These are phyloP conservation scores for Nepenthes alata DNA, from an alignment of 179 eudicot species.

Conservation along the genomic window DNA sequence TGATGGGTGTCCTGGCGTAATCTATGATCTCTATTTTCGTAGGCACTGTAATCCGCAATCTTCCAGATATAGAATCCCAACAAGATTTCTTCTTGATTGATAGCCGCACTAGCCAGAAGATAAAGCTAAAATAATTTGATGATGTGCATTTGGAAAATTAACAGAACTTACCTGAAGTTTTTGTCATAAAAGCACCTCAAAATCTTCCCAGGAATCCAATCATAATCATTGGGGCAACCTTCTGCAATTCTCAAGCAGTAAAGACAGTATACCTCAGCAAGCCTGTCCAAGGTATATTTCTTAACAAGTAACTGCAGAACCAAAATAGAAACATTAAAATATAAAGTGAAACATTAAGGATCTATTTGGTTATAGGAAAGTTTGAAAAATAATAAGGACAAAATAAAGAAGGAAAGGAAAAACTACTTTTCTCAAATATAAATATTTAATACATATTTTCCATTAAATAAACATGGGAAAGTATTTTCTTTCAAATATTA, in stretches of 20 bases:
- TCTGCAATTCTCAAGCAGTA: conserved; percentile 38
- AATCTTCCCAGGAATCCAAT: conserved; percentile 91
- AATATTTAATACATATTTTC: no score
- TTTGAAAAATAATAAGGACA: no score
- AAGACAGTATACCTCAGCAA: conserved; percentile 63
- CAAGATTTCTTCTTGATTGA: background rate
- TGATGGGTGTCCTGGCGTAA: no score
- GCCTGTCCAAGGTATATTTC: conserved; percentile 85
- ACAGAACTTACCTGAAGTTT: conserved; percentile 61
- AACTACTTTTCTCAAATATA: no score
- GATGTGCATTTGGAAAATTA: background rate
- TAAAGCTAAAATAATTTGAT: background rate
- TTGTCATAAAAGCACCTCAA: conserved; percentile 92
- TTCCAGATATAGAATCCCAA: background rate
- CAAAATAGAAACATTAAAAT: conserved; percentile 9
- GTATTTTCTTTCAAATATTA: no score
- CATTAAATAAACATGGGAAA: no score
- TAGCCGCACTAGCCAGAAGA: background rate
- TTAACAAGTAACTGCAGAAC: conserved; percentile 74
- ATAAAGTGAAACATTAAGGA: conserved; percentile 4
- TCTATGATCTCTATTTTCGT: no score
- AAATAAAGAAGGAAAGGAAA: no score
- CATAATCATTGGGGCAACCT: conserved; percentile 37
- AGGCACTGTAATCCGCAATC: background rate
- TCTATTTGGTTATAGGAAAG: no score